Evolutionary conservation across 257 asterid species (phyloP), one percentile per base, ranked within the genome.

Genomic region (Agastache rugosa): DNA sequence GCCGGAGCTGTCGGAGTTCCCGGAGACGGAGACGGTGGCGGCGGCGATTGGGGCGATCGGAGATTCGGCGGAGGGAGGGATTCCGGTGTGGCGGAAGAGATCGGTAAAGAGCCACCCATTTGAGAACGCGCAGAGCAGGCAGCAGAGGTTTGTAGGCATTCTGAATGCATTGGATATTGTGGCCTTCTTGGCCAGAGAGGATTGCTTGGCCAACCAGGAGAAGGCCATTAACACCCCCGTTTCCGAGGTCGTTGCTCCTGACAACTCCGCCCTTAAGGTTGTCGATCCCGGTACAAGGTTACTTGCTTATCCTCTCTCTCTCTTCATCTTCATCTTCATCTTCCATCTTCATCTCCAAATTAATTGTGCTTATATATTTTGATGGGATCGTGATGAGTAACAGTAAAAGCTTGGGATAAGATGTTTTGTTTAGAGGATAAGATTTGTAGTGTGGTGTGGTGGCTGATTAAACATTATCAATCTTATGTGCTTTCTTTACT

Each of bases 281-380:
- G 92, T 95, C 69, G 97, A 95, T 85, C 98, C 99, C 8, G 99
- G 87, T 47, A 95, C 98, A 39, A 95, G 99, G 99, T 94, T 71
- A 0, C 12, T 39, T 9, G 8, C 42, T 35, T 37, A 39, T 37
- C 11, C 39, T 10, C 53, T 47, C 42, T 63, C 37, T 2, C 39
- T 61, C 23, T 41, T 25, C 16, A 6, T 42, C 9, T 10, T 41
- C 17, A 1, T 4, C 22, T 55, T 25, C 29, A 25, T 25, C 29
- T 25, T 25, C 3, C 37, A 1, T 16, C 16, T 37, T 29, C 37
- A 1, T 16, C 16, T 37, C 42, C n/a, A 62, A 62, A 14, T 31
- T 10, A 29, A 15, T 1, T 14, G 29, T 60, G 3, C 3, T 31
- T 31, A 0, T 31, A 31, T 31, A 31, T 31, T 31, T 31, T 31